These are phyloP conservation scores for Amylostereum chailletii DNA, from an alignment of 1,284 basidiomycete species.

Conservation along the genomic window DNA sequence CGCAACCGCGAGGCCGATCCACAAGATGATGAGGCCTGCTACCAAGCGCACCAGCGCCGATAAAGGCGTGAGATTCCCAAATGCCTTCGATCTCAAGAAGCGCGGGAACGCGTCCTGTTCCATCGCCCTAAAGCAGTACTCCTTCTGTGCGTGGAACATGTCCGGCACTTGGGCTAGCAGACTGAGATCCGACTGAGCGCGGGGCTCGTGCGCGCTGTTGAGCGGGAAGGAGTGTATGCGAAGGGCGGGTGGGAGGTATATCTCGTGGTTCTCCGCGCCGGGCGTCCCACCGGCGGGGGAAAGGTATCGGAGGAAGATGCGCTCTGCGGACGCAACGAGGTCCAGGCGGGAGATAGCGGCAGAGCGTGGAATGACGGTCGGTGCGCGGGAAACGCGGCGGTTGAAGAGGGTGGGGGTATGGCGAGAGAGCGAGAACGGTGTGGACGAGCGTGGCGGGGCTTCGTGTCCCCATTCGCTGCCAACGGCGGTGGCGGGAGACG, in stretches of 20 bases:
- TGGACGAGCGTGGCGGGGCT: constrained; percentile 51
- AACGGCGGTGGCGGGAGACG: constrained; percentile 33
- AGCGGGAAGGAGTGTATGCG: constrained; percentile 76
- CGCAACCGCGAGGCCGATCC: constrained; percentile 84
- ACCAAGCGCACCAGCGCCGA: constrained; percentile 81
- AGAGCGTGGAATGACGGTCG: constrained; percentile 84
- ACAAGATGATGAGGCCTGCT: constrained; percentile 79
- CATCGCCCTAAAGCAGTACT: constrained; percentile 95
- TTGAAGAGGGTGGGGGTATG: constrained; percentile 69
- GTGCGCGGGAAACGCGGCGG: constrained; percentile 69
- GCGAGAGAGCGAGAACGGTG: constrained; percentile 69
- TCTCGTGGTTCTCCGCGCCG: constrained; percentile 73
- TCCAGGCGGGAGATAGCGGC: constrained; percentile 86
- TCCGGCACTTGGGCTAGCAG: constrained; percentile 89
- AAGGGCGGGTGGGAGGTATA: constrained; percentile 86
- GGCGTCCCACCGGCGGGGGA: constrained; percentile 25
- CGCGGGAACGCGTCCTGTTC: constrained; percentile 96
- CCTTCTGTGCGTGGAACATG: constrained; percentile 95
- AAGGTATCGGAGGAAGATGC: constrained; percentile 92
- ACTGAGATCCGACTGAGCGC: constrained; percentile 58
- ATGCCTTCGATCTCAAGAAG: constrained; percentile 93
- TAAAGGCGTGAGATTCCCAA: constrained; percentile 91
- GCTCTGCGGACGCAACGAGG: constrained; percentile 88
- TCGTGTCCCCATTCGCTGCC: constrained; percentile 32
- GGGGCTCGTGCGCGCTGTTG: constrained; percentile 62